Base-by-base conservation (phyloP, 148 eudicot genomes). In the Polygonum maritimum region DNA sequence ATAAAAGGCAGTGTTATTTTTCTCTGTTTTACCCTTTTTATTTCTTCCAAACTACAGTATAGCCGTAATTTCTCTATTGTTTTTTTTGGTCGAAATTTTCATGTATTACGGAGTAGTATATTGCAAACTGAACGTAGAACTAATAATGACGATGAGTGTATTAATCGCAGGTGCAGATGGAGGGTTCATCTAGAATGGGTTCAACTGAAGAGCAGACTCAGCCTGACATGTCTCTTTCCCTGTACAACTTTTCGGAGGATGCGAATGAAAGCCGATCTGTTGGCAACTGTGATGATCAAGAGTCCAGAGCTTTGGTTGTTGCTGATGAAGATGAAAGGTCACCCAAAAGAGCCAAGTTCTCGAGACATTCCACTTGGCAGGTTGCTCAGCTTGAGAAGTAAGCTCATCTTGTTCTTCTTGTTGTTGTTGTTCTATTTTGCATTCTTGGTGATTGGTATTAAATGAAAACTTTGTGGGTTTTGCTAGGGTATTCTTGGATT, bases 351-450 rank as follows among this genome's bases (percentile, higher is more conserved):
- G 4, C 3, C 85, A 87, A 81, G 67, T 88, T 83, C 73, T 87
- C 87, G 73, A 87, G 98, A 31, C 98, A 91, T 80, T 89, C 92
- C 58, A 86, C 88, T 9, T 31, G 76, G 7, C 98, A 94, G 75
- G 89, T 89, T 82, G 86, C 88, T 75, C 91, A 88, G 75, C 97
- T 94, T 31, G 98, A 93, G 79, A 74, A 60, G 98, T 93, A 86
- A 80, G 18, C n/a, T 18, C 8, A 19, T 19, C 1, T 55, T n/a
- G 0, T 7, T 57, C 0, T 57, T 55, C 0, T 19, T 26, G 18
- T 54, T 19, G 2, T 55, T n/a, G 0, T 7, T 57, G 1, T 57
- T 55, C 1, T 19, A 1, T 21, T 19, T 57, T 21, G 31, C 12
- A 6, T 19, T 22, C 21, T 7, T 19, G 10, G 7, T 7, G 7